Evolutionary conservation across 768 basidiomycete genomes (phyloP).

Genomic region (Austroboletus eburneus): DNA sequence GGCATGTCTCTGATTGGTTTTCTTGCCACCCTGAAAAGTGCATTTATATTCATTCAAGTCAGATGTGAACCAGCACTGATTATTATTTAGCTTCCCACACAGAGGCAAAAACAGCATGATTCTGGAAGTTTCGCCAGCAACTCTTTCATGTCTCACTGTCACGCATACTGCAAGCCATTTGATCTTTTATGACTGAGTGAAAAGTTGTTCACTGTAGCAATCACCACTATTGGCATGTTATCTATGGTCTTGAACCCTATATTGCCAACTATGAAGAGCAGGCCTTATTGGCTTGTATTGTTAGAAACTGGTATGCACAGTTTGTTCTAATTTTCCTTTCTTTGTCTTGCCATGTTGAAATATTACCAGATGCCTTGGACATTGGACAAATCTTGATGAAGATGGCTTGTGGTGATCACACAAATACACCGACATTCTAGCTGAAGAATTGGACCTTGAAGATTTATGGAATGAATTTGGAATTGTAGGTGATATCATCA

Average conservation of each 20-base stretch:
- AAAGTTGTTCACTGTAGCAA: not conserved
- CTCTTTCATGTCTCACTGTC: not conserved
- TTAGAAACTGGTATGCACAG: not conserved
- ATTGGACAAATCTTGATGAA: not conserved
- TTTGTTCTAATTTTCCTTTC: not conserved
- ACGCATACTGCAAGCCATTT: not conserved
- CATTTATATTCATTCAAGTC: not conserved
- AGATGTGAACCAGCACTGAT: no score
- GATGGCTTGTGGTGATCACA: not conserved
- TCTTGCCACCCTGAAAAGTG: not conserved
- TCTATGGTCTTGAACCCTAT: not conserved
- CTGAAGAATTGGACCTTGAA: not conserved
- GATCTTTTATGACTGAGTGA: not conserved
- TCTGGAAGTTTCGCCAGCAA: not conserved
- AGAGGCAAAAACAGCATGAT: not conserved
- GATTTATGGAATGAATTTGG: not conserved
- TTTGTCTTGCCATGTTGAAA: no score
- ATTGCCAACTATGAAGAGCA: conserved; percentile 1
- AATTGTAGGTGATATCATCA: not conserved
- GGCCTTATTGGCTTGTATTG: not conserved
- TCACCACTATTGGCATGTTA: not conserved
- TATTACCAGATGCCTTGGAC: not conserved
- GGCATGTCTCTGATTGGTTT: not conserved
- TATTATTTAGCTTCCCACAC: no score
- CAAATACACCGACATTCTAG: not conserved